Conservation (phyloP, 176 grass and related monocot species). For the Oryza officinalis region DNA sequence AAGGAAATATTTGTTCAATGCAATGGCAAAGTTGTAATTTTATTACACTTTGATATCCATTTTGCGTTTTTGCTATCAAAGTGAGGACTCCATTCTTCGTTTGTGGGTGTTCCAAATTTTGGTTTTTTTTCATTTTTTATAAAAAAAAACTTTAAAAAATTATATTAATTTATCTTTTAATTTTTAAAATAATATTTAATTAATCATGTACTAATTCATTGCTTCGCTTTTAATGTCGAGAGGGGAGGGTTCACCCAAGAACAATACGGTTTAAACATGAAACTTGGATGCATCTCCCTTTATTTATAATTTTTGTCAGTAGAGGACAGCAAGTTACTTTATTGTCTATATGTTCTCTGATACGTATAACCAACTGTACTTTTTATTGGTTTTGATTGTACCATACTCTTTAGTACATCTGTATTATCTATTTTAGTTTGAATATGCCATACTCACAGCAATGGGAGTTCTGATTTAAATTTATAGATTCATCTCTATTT, state of each 20-base stretch:
- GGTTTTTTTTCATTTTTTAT: too few relatives aligned
- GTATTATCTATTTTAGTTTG: background rate
- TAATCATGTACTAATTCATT: too few relatives aligned
- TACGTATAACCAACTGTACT: background rate
- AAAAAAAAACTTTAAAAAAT: too few relatives aligned
- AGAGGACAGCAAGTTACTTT: background rate
- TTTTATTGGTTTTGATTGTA: background rate
- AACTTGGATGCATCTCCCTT: conserved; percentile 4
- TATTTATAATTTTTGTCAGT: background rate
- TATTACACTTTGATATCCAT: background rate
- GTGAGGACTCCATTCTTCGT: too few relatives aligned
- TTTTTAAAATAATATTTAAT: too few relatives aligned
- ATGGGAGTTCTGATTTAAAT: background rate
- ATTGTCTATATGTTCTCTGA: background rate
- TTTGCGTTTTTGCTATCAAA: background rate
- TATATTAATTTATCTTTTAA: too few relatives aligned
- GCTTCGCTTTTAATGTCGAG: too few relatives aligned
- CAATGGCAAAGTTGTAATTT: conserved; percentile 13
- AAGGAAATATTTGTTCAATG: too few relatives aligned
- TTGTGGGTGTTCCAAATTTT: too few relatives aligned
- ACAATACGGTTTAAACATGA: background rate
- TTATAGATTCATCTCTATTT: conserved; percentile 36
- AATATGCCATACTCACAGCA: background rate
- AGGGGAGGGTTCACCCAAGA: too few relatives aligned
- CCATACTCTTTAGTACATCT: too few relatives aligned